Evolutionary conservation across 495 filamentous ascomycete species (phyloP), one percentile per base, ranked within the genome.

Genomic region (Aspergillus nanangensis): DNA sequence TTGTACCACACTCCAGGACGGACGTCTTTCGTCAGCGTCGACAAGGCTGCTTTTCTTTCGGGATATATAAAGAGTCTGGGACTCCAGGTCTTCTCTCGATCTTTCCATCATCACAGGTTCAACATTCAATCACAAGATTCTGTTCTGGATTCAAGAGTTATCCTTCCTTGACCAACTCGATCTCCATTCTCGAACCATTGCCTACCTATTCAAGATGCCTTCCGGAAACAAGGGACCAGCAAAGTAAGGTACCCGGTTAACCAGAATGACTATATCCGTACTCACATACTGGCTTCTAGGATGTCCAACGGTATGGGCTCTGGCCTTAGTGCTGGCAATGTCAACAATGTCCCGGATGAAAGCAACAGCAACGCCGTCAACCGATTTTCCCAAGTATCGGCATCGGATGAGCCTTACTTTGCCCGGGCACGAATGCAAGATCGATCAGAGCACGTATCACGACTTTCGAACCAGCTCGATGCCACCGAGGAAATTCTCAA

Each of bases 321-420:
- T 38, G 38, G 54, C 40, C 53, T 67, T 34, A 68, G 53, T 32
- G 57, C 58, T 36, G 56, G 45, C 38, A 68, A 69, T 20, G 25
- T 70, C 44, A 63, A 48, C 34, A 55, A 66, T 44, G 32, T 70
- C 1, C 64, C 62, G 14, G 52, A 58, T 18, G 51, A 46, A 21
- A 56, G 55, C 45, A 62, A 19, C 33, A 48, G 52, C 41, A 57
- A 38, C 42, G 53, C 44, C 7, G 58, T 66, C 3, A 61, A 67
- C n/a, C 59, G 64, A 23, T 68, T 63, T 39, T 52, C 56, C 18
- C 58, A 61, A 19, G 52, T 57, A 22, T 51, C 64, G 10, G 57
- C 65, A n/a, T 51, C 64, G 2, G 68, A 71, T 19, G 58, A 56
- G 8, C 66, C 68, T 14, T 71, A 71, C 54, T 71, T 63, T 52